phyloP scores from a whole-genome alignment of 163 green algal genomes.

The Scenedesmus sp. region DNA sequence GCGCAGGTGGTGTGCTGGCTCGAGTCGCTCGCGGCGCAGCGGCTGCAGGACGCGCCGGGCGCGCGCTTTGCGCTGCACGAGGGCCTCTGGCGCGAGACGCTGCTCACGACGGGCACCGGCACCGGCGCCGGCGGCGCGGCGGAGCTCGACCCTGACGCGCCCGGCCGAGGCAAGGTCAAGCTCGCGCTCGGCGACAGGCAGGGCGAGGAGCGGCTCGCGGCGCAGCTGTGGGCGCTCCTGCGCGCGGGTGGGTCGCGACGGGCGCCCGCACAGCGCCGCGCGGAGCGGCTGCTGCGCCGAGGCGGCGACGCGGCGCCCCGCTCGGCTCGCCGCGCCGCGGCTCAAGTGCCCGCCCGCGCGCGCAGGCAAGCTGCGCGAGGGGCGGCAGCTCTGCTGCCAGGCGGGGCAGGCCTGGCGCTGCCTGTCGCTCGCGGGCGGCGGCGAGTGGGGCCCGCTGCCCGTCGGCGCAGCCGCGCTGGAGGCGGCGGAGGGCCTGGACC shows the following conservation, averaged over 20 bases:
- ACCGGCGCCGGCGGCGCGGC: conserved; percentile 31
- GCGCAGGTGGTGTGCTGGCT: conserved; percentile 82
- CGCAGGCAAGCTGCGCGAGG: conserved; percentile 63
- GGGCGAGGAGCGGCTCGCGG: conserved; percentile 62
- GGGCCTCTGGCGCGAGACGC: conserved; percentile 68
- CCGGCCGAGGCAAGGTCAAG: conserved; percentile 40
- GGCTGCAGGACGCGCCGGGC: conserved; percentile 42
- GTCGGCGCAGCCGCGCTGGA: conserved; percentile 68
- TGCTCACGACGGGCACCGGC: conserved; percentile 14
- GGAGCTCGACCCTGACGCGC: conserved; percentile 83
- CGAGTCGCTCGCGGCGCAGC: conserved; percentile 67
- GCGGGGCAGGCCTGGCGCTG: conserved; percentile 77
- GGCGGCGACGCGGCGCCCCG: too few species aligned
- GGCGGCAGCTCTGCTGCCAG: conserved; percentile 57
- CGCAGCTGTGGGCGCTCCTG: conserved; percentile 75
- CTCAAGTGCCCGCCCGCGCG: background rate
- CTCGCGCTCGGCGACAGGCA: conserved; percentile 57
- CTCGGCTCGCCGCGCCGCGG: too few species aligned
- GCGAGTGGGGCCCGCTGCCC: conserved; percentile 66
- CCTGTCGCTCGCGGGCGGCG: conserved; percentile 65
- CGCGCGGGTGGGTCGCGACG: conserved; percentile 63
- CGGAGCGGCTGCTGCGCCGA: too few species aligned
- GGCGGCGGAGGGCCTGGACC: conserved; percentile 45
- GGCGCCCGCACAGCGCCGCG: too few species aligned
- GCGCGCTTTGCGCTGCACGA: conserved; percentile 47